These are phyloP conservation scores for Fraxinus velutina DNA, from an alignment of 305 asterid genomes.

Conservation along the genomic window DNA sequence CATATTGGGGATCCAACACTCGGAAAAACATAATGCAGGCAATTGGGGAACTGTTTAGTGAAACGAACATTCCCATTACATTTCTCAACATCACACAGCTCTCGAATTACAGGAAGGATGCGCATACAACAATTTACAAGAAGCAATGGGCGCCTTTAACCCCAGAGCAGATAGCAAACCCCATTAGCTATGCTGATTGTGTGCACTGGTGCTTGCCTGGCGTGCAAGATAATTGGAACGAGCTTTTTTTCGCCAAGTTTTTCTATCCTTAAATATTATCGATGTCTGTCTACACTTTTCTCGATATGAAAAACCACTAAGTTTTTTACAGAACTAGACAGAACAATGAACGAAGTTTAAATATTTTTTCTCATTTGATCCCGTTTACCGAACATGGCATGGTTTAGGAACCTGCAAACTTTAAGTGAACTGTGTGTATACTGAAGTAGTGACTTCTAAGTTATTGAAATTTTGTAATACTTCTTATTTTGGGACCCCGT, in stretches of 20 bases:
- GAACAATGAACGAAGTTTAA: not conserved
- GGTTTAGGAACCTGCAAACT: not conserved
- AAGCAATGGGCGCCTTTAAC: constrained; percentile 25
- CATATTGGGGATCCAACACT: constrained; percentile 16
- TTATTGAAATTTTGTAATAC: not conserved
- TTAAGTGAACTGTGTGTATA: not conserved
- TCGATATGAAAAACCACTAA: not conserved
- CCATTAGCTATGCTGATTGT: constrained; percentile 44
- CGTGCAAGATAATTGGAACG: constrained; percentile 46
- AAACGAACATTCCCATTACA: constrained; percentile 34
- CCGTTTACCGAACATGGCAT: not conserved
- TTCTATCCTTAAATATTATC: constrained; percentile 26
- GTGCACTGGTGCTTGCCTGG: constrained; percentile 59
- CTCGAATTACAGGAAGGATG: constrained; percentile 40
- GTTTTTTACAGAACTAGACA: not conserved
- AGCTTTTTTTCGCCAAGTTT: constrained; percentile 39
- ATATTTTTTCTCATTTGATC: not conserved
- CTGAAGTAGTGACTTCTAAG: not conserved
- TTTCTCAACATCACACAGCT: constrained; percentile 41
- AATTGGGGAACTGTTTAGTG: constrained; percentile 21
- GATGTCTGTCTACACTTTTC: not conserved
- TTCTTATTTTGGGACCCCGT: not conserved
- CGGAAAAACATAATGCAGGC: constrained; percentile 17
- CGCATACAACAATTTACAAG: constrained; percentile 43
- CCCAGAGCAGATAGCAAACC: constrained; percentile 25